Percentiles rank a stretch among this genome's conserved stretches.
Evolutionary conservation across 2,329 filamentous ascomycete genomes (phyloP).

Genomic region (Colletotrichum orbiculare): DNA sequence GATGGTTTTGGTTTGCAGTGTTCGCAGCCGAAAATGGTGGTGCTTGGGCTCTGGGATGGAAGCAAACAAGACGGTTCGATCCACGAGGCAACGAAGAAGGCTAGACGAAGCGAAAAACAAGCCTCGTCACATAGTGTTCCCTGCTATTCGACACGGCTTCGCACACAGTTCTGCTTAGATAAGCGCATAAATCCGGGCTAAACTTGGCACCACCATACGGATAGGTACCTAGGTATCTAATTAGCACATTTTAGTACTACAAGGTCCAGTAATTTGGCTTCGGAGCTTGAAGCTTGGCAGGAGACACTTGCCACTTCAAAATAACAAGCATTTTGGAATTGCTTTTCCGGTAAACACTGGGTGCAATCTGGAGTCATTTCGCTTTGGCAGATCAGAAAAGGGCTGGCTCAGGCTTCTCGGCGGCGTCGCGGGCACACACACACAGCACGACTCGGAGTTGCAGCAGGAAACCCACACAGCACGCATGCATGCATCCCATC

Average conservation of each 20-base stretch:
- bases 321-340: too few species aligned
- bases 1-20: slow-evolving; percentile 1
- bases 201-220: too few species aligned
- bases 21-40: slow-evolving; percentile 7
- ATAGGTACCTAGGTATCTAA: too few species aligned
- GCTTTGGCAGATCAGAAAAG: too few species aligned
- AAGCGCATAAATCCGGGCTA: slow-evolving; percentile 8
- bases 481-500: slow-evolving; percentile 20
- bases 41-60: background rate
- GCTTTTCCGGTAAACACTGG: too few species aligned
- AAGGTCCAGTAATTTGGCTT: slow-evolving; percentile 6
- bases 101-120: background rate
- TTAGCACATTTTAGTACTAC: too few species aligned
- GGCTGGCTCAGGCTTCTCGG: too few species aligned
- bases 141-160: accelerated
- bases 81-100: slow-evolving; percentile 12
- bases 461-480: background rate
- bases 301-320: background rate
- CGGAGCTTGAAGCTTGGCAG: slow-evolving; percentile 15
- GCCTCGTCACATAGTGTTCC: slow-evolving; percentile 33
- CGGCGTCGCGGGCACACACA: background rate
- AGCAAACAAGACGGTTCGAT: background rate
- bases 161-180: background rate
- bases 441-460: slow-evolving; percentile 1
- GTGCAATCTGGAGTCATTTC: too few species aligned